Conservation (phyloP, 2,329 filamentous ascomycete species). For the Cercospora beticola region DNA sequence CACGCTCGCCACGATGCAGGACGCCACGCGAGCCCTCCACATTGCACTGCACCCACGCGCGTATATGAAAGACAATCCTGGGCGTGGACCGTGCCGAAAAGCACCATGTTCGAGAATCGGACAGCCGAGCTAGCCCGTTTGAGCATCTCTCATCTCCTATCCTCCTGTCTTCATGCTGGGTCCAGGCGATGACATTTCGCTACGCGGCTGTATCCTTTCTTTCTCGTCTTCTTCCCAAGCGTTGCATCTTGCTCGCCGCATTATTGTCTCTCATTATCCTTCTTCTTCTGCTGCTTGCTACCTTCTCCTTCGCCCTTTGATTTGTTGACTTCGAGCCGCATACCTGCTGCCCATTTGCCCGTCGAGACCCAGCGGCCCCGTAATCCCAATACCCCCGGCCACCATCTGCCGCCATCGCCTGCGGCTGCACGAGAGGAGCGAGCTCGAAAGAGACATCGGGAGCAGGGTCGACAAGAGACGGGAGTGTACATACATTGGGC, state of each 20-base stretch:
- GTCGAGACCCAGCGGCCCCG: slow-evolving; percentile 8
- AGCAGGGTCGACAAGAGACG: slow-evolving; percentile 14
- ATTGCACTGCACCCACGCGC: slow-evolving; percentile 1
- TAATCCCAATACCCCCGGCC: slow-evolving; percentile 15
- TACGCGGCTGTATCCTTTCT: slow-evolving; percentile 23
- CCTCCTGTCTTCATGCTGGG: slow-evolving; percentile 29
- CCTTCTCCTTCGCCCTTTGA: slow-evolving; percentile 18
- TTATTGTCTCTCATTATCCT: slow-evolving; percentile 26
- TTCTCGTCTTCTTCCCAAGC: slow-evolving; percentile 29
- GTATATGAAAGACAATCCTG: slow-evolving; percentile 12
- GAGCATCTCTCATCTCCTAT: slow-evolving; percentile 24
- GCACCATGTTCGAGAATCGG: slow-evolving; percentile 23
- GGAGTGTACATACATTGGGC: slow-evolving; percentile 28
- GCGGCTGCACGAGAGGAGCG: not conserved
- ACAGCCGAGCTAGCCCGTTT: slow-evolving; percentile 22
- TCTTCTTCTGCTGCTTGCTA: slow-evolving; percentile 21
- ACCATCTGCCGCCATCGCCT: slow-evolving; percentile 13
- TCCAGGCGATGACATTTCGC: slow-evolving; percentile 31
- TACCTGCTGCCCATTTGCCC: slow-evolving; percentile 13
- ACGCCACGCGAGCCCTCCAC: slow-evolving; percentile 9
- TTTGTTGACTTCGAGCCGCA: slow-evolving; percentile 21
- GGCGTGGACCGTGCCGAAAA: slow-evolving; percentile 17
- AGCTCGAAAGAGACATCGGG: slow-evolving; percentile 10
- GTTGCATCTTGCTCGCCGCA: slow-evolving; percentile 27
- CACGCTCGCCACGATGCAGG: not conserved